Base-by-base conservation (phyloP, 495 filamentous ascomycete genomes). In the Copromyces sp. region DNA sequence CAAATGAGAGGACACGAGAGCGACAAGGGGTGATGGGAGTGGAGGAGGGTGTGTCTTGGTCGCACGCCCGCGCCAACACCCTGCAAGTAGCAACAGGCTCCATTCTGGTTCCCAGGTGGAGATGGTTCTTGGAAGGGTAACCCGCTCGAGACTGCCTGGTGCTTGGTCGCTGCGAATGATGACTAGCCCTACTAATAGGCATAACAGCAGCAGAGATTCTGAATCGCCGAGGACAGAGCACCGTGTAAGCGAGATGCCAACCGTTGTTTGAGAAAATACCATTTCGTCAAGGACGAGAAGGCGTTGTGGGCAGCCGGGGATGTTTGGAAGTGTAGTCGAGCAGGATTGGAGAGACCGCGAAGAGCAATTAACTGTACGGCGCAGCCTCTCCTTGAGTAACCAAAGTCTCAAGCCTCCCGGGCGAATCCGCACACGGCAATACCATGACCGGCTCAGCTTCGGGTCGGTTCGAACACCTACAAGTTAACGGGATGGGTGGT, bases 1-100 rank as follows among this genome's bases (percentile, higher is more conserved):
- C 72, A 70, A 76, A 75, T 74, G 72, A 75, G 76, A 73, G 71
- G 71, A 69, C 47, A 68, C 40, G 70, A 73, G 77, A 68, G 42
- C 70, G 77, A 74, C 69, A 68, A 73, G 74, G 74, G 69, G 75
- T 47, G 53, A 37, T 61, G 75, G 44, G 41, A 72, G 73, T 73
- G 74, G 70, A 71, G 41, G 73, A 68, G 42, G 70, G 45, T 47
- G 45, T 47, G 59, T 40, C 70, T 39, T 73, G 29, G 71, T 39
- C 16, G 70, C 70, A 29, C 32, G 41, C 24, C 41, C 24, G 29
- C 29, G 69, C 47, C 40, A 59, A 68, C 32, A 32, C 70, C 35
- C 44, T 71, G 42, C 42, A 71, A 59, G 70, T 39, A 68, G 42
- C 35, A 59, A 44, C 42, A 70, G 69, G 69, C 39, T 42, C 39